These are phyloP conservation scores for Blastomyces parvus DNA, from an alignment of 2,329 filamentous ascomycete species.

Conservation along the genomic window DNA sequence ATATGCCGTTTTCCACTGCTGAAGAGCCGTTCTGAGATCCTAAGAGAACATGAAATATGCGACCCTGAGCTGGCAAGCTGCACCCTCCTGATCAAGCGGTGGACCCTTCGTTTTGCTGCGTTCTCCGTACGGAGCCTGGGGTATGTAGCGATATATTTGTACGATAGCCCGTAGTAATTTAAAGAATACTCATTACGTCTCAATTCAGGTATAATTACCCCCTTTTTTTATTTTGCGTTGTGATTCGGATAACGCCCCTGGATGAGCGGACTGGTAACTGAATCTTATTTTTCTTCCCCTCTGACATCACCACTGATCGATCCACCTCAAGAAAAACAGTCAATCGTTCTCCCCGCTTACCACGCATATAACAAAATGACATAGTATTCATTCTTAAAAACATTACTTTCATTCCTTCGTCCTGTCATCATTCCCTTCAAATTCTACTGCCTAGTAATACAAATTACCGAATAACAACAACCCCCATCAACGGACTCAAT, in stretches of 20 bases:
- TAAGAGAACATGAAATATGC: not conserved
- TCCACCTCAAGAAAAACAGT: not conserved
- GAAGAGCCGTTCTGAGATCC: not conserved
- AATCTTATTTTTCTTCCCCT: not conserved
- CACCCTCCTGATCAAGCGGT: not conserved
- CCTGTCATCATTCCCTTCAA: not conserved
- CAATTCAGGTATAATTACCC: not conserved
- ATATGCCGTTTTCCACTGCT: not conserved
- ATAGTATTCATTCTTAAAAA: not conserved
- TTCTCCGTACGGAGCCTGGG: not conserved
- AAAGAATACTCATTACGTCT: not conserved
- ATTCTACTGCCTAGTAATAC: not conserved
- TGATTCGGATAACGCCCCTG: no score
- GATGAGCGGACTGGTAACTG: no score
- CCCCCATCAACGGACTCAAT: not conserved
- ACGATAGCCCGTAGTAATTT: not conserved
- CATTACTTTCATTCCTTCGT: not conserved
- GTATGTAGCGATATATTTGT: not conserved
- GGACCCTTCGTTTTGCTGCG: not conserved
- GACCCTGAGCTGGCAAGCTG: not conserved
- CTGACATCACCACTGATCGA: not conserved
- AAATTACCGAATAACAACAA: not conserved
- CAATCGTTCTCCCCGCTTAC: not conserved
- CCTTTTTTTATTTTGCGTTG: not conserved
- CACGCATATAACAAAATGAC: not conserved